phyloP scores from a whole-genome alignment of 148 eudicot genomes.

The Rhododendron molle region DNA sequence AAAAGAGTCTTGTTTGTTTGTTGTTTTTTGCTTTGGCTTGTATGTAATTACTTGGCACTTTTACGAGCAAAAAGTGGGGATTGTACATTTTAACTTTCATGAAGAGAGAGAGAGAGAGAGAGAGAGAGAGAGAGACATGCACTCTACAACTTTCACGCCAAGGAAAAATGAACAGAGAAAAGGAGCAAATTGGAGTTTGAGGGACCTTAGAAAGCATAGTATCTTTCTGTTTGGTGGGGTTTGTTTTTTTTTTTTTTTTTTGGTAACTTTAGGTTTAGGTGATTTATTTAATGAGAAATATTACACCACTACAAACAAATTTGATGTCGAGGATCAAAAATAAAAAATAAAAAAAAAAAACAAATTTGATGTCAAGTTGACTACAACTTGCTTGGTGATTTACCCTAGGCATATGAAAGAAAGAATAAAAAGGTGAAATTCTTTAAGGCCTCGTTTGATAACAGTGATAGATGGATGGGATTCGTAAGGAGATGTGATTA shows the following conservation, averaged over 20 bases:
- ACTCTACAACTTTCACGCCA: not conserved
- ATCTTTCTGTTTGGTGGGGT: not conserved
- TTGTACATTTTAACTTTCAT: not conserved
- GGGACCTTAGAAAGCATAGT: not conserved
- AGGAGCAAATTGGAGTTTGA: not conserved
- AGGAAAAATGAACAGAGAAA: not conserved
- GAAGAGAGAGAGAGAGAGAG: not conserved
- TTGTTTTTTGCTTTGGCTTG: not conserved
- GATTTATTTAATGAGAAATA: not conserved
- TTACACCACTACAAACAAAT: not conserved
- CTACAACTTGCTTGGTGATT: not conserved
- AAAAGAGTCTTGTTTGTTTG: not conserved
- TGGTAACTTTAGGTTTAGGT: not conserved
- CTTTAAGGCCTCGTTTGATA: too few relatives aligned
- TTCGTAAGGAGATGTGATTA: too few relatives aligned
- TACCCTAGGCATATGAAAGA: not conserved
- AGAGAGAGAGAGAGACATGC: not conserved
- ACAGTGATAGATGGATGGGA: too few relatives aligned
- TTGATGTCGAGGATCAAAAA: not conserved
- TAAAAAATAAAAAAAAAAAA: too few relatives aligned
- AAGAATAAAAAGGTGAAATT: not conserved
- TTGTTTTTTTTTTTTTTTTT: too few relatives aligned
- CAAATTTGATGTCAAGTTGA: not conserved
- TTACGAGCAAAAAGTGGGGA: not conserved
- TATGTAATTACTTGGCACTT: constrained; percentile 5